Conservation (phyloP, 257 asterid species). For the Thymus quinquecostatus region DNA sequence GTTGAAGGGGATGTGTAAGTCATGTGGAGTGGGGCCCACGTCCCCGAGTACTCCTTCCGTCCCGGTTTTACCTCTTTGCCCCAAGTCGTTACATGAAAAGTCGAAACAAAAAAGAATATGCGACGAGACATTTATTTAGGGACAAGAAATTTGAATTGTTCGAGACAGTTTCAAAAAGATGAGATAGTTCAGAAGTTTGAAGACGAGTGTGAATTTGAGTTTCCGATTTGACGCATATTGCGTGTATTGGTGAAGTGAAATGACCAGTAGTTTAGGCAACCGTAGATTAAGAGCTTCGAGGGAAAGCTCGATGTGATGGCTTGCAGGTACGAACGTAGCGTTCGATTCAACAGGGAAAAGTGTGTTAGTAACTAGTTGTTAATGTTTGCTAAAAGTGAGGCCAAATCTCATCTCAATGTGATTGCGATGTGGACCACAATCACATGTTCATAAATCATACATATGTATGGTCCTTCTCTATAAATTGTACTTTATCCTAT, state of each 20-base stretch:
- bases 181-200: no score
- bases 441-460: constrained; percentile 22
- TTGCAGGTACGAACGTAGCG: no score
- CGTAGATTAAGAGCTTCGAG: background rate
- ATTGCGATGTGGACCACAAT: constrained; percentile 23
- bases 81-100: no score
- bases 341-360: no score
- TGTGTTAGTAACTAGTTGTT: constrained; percentile 16
- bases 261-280: no score
- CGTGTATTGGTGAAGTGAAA: background rate
- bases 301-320: background rate
- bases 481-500: constrained; percentile 4
- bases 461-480: constrained; percentile 35
- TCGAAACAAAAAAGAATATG: no score
- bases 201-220: no score
- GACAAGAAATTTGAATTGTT: no score
- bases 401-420: constrained; percentile 32
- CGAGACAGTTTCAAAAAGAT: no score
- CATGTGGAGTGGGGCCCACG: constrained; percentile 33
- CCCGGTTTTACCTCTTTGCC: no score
- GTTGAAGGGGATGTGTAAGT: constrained; percentile 25
- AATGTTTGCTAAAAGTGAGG: constrained; percentile 23
- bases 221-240: no score
- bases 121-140: no score
- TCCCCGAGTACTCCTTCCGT: background rate